Percentiles rank a stretch among this genome's conserved stretches.
Conservation (phyloP, 31 red algal species). For the Endocladia muricata region DNA sequence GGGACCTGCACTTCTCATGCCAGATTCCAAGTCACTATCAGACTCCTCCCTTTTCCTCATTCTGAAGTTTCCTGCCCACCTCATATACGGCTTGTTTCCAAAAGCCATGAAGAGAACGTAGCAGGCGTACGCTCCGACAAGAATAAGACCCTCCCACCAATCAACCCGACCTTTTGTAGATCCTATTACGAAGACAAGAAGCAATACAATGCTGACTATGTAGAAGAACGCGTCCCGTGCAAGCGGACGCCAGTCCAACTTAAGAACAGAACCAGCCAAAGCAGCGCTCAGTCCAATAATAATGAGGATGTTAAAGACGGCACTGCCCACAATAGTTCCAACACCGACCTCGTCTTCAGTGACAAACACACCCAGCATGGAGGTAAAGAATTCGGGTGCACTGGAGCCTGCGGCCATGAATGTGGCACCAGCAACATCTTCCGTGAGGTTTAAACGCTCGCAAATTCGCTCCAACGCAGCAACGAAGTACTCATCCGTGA, state of each 20-base stretch:
- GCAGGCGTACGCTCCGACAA: constrained; percentile 37
- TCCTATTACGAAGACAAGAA: constrained; percentile 44
- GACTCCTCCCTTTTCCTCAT: background rate
- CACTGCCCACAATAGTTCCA: constrained; percentile 80
- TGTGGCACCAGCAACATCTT: constrained; percentile 84
- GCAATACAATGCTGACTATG: constrained; percentile 55
- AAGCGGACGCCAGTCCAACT: constrained; percentile 74
- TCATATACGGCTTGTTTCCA: constrained; percentile 80
- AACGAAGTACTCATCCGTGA: constrained; percentile 86
- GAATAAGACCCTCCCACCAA: constrained; percentile 80
- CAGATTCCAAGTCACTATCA: background rate
- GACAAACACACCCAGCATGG: constrained; percentile 70
- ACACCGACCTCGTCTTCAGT: constrained; percentile 78
- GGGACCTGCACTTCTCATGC: background rate
- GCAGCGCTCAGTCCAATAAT: constrained; percentile 77
- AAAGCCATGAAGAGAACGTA: constrained; percentile 82
- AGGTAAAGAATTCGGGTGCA: constrained; percentile 81
- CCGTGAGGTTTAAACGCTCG: constrained; percentile 63
- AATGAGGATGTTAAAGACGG: constrained; percentile 82
- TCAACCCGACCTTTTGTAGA: constrained; percentile 35
- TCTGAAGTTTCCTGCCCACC: constrained; percentile 18
- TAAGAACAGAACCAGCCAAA: constrained; percentile 71
- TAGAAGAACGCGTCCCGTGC: constrained; percentile 74
- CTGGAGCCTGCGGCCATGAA: constrained; percentile 81
- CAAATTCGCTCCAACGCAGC: constrained; percentile 77